These are phyloP conservation scores for Hypomontagnella submonticulosa DNA, from an alignment of 495 filamentous ascomycete genomes.

Conservation along the genomic window DNA sequence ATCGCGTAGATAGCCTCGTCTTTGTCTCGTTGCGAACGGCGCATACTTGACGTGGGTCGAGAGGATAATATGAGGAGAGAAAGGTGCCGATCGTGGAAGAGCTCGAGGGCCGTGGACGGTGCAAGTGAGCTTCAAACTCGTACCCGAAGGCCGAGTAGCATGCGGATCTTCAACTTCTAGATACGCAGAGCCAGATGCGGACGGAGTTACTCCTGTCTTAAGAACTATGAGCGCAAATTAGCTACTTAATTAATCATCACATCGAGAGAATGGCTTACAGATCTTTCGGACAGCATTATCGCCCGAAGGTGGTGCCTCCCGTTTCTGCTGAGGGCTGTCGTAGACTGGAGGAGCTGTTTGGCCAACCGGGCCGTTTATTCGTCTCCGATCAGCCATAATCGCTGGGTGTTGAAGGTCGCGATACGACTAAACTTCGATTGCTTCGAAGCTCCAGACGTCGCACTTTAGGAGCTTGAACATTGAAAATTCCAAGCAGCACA, in stretches of 20 bases:
- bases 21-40: conserved; percentile 84
- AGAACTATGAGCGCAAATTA: conserved; percentile 67
- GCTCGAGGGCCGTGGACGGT: conserved; percentile 93
- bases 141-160: conserved; percentile 59
- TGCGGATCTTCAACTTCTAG: conserved; percentile 80
- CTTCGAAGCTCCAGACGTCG: conserved; percentile 16
- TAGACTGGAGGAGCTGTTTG: conserved; percentile 82
- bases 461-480: conserved; percentile 13
- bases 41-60: conserved; percentile 96
- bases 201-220: conserved; percentile 91
- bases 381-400: conserved; percentile 84
- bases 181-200: conserved; percentile 93
- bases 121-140: conserved; percentile 86
- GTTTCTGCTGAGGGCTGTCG: conserved; percentile 49
- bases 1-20: conserved; percentile 89
- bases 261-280: conserved; percentile 67
- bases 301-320: conserved; percentile 58
- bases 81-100: conserved; percentile 86
- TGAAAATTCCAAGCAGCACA: conserved; percentile 34
- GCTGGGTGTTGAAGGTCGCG: conserved; percentile 22
- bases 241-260: background rate
- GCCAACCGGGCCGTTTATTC: conserved; percentile 87
- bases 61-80: conserved; percentile 88
- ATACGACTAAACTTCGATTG: conserved; percentile 15
- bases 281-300: conserved; percentile 79